These are phyloP conservation scores for Diaporthe ilicicola DNA, from an alignment of 2,329 filamentous ascomycete genomes.

Conservation along the genomic window DNA sequence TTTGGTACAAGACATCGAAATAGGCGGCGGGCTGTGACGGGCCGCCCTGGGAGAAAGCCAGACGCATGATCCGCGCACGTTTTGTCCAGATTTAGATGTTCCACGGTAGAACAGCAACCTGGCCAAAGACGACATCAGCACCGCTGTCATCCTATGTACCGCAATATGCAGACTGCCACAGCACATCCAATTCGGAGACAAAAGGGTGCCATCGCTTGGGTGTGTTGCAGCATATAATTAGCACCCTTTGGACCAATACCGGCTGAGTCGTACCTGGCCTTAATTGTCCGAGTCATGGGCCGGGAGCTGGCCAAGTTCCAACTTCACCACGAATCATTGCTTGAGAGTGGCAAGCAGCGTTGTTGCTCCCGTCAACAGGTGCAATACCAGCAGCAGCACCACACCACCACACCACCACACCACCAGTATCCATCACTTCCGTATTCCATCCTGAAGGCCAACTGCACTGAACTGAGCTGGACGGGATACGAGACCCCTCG, in stretches of 20 bases:
- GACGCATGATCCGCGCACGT: conserved; percentile 16
- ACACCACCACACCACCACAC: background rate
- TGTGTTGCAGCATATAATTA: conserved; percentile 29
- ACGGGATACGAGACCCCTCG: background rate
- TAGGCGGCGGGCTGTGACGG: background rate
- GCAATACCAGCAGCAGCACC: background rate
- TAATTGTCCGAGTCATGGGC: conserved; percentile 27
- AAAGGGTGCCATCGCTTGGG: conserved; percentile 12
- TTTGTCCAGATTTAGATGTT: conserved; percentile 18
- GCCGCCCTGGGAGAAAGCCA: conserved; percentile 3
- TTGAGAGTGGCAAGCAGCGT: background rate
- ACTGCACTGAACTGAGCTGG: too few relatives aligned
- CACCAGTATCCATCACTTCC: background rate
- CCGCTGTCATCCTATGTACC: background rate
- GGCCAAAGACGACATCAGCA: background rate
- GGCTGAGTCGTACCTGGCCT: conserved; percentile 28
- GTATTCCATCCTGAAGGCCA: background rate
- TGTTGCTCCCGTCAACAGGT: background rate
- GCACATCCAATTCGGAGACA: background rate
- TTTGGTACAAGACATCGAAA: conserved; percentile 7
- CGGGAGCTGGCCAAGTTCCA: conserved; percentile 15
- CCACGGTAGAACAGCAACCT: background rate
- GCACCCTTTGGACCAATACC: conserved; percentile 13
- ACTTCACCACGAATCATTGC: conserved; percentile 21
- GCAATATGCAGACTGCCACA: background rate